These are phyloP conservation scores for Ceriops decandra DNA, from an alignment of 345 rosid genomes.

Conservation along the genomic window DNA sequence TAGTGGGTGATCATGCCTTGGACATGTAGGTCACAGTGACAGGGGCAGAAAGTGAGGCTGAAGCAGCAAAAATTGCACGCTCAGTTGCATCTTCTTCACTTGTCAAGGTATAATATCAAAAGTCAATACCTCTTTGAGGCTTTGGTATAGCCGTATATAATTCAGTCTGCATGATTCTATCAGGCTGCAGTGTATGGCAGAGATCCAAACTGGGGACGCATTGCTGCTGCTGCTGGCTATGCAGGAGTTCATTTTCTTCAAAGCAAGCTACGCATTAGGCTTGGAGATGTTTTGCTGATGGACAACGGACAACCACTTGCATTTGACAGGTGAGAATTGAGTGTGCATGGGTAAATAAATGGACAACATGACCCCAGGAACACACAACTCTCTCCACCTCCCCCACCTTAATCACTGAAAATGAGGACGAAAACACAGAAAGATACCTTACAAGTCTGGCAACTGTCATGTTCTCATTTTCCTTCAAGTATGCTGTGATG, in stretches of 20 bases:
- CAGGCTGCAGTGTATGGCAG: constrained; percentile 94
- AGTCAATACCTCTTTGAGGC: constrained; percentile 14
- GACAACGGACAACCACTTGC: constrained; percentile 81
- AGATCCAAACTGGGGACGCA: constrained; percentile 98
- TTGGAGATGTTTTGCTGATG: constrained; percentile 85
- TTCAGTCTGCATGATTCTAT: constrained; percentile 16
- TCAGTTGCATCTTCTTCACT: constrained; percentile 93
- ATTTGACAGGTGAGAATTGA: constrained; percentile 60
- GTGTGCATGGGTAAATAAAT: not conserved
- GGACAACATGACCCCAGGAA: not conserved
- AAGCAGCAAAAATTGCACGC: constrained; percentile 87
- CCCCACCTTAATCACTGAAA: not conserved
- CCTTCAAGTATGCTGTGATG: not conserved
- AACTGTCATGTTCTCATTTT: too few relatives aligned
- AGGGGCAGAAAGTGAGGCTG: constrained; percentile 65
- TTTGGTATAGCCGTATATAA: constrained; percentile 19
- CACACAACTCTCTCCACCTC: too few relatives aligned
- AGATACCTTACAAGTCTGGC: too few relatives aligned
- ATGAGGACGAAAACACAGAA: too few relatives aligned
- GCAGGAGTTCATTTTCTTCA: constrained; percentile 63
- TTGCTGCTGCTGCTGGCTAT: constrained; percentile 93
- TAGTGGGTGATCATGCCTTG: too few relatives aligned
- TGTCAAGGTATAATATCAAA: constrained; percentile 58
- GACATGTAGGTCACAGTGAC: constrained; percentile 53
- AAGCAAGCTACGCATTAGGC: constrained; percentile 57